Conservation (phyloP, 306 rosid genomes). For the Cicer yamashitae region DNA sequence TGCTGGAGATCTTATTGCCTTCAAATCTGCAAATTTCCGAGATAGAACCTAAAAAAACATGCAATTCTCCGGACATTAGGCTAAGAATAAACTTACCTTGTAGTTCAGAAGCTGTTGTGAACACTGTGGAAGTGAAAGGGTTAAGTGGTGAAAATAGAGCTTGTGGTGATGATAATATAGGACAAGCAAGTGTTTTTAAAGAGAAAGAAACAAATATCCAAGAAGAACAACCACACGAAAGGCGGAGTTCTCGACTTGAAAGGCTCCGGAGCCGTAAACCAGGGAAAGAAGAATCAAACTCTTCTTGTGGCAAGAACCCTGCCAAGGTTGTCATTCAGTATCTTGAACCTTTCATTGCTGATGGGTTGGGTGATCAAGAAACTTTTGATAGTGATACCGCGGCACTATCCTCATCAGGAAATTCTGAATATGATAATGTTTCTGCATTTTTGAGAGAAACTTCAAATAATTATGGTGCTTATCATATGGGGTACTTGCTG, state of each 20-base stretch:
- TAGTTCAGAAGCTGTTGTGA: constrained; percentile 59
- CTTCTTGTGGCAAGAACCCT: constrained; percentile 70
- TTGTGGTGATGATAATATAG: constrained; percentile 58
- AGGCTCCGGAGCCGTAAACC: constrained; percentile 97
- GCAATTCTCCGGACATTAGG: constrained; percentile 74
- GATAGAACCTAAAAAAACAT: constrained; percentile 47
- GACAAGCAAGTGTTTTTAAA: constrained; percentile 56
- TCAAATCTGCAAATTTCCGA: constrained; percentile 51
- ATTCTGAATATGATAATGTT: constrained; percentile 64
- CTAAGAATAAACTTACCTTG: constrained; percentile 62
- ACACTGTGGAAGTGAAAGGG: constrained; percentile 59
- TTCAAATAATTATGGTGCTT: constrained; percentile 81
- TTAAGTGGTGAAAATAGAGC: constrained; percentile 50
- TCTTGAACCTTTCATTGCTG: constrained; percentile 77
- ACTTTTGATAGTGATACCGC: constrained; percentile 47
- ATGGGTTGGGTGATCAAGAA: constrained; percentile 56
- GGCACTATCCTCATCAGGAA: constrained; percentile 56
- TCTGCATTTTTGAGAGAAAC: constrained; percentile 67
- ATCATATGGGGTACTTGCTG: constrained; percentile 84
- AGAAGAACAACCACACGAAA: constrained; percentile 89
- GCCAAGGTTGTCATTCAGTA: constrained; percentile 74
- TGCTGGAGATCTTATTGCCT: constrained; percentile 67
- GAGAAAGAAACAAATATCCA: constrained; percentile 68
- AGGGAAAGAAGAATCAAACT: constrained; percentile 85
- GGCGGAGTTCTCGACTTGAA: constrained; percentile 95